These are phyloP conservation scores for Colletotrichum australisinense DNA, from an alignment of 2,329 filamentous ascomycete species.

Conservation along the genomic window DNA sequence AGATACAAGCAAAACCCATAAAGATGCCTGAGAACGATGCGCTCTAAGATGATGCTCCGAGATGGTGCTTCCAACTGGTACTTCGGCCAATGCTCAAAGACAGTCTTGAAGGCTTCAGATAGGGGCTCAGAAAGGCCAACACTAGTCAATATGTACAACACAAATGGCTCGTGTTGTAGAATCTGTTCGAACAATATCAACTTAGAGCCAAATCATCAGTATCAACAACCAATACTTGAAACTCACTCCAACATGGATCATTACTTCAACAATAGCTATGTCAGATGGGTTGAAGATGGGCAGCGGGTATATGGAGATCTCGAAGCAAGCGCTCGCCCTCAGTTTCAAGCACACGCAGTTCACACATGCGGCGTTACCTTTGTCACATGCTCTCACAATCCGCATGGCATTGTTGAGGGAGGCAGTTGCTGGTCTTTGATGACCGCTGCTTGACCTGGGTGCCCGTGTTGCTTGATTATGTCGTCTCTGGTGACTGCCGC, in stretches of 20 bases:
- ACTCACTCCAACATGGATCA: not conserved
- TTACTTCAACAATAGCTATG: not conserved
- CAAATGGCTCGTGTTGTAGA: not conserved
- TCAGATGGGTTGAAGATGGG: not conserved
- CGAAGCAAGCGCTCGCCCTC: not conserved
- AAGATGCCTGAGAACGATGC: too few relatives aligned
- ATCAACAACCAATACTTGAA: not conserved
- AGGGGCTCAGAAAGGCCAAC: not conserved
- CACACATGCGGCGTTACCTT: constrained; percentile 1
- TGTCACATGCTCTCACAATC: constrained; percentile 5
- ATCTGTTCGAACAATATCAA: too few relatives aligned
- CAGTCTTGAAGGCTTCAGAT: not conserved
- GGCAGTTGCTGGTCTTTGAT: constrained; percentile 18
- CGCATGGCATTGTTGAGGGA: constrained; percentile 5
- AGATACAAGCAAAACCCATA: too few relatives aligned
- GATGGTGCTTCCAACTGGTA: not conserved
- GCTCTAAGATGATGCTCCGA: not conserved
- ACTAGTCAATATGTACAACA: not conserved
- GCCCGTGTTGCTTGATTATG: not conserved
- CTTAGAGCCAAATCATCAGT: not conserved
- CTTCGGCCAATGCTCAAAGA: not conserved
- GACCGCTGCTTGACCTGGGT: not conserved
- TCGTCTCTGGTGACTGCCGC: constrained; percentile 15
- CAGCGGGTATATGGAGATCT: not conserved
- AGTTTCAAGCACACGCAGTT: not conserved